Evolutionary conservation across 1,139 yeast genomes (phyloP), one percentile per base, ranked within the genome.

Genomic region (Pichia sp.): DNA sequence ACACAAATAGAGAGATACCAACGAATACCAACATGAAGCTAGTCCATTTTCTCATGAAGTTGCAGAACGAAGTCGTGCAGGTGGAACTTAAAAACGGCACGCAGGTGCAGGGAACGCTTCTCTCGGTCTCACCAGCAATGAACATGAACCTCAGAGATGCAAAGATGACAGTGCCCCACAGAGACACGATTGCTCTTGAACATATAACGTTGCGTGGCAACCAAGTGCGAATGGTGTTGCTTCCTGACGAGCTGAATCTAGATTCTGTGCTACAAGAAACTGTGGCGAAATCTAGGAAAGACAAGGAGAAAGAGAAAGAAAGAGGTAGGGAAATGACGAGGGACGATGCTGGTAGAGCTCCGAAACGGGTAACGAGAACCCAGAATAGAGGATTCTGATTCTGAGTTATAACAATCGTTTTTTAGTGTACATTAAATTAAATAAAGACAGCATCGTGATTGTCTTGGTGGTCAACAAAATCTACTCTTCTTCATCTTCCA

Each of bases 41-140:
- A 31, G 79, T 75, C 14, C 56, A 71, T 52, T 88, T 91, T 58
- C 66, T 91, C 44, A 86, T 86, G 91, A 88, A 86, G 53, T 65
- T 91, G 48, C 77, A 83, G 31, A 79, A 78, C 45, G 97, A 88
- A 60, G 78, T 88, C 30, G 91, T 91, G 7, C 91, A 93, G 37
- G 85, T 91, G 19, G 98, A 91, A 56, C 67, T 91, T 53, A 91
- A 91, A 59, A 87, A 91, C 58, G 97, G 97, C 22, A 76, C 87
- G 0, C 66, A 77, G 9, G 68, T 80, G 3, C 67, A 78, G 45
- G 88, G 88, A 0, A 74, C 83, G 0, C 62, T 91, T 28, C 73
- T 84, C 30, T 75, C 88, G 6, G 95, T 94, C 29, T 72, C 94
- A 5, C 96, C 96, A 23, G 75, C 84, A 48, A 91, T 91, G 98